These are phyloP conservation scores for Neonothopanus nambi DNA, from an alignment of 1,284 basidiomycete genomes.

Conservation along the genomic window DNA sequence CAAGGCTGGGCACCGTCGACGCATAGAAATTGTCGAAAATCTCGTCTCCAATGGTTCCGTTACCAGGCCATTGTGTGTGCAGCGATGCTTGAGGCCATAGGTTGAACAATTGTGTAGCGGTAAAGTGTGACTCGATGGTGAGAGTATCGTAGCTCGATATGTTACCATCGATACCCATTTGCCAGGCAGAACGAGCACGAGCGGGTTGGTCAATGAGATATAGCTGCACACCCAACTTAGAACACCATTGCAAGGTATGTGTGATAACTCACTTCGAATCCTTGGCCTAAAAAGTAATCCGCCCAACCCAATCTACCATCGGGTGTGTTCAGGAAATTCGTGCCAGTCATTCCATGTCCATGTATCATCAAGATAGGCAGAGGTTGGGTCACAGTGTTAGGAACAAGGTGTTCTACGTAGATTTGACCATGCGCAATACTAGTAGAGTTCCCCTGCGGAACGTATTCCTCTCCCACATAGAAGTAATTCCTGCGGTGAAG, in stretches of 20 bases:
- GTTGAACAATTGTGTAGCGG: slow-evolving; percentile 38
- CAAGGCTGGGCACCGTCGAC: slow-evolving; percentile 37
- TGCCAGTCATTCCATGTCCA: slow-evolving; percentile 38
- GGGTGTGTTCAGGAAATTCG: slow-evolving; percentile 36
- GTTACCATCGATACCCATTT: slow-evolving; percentile 39
- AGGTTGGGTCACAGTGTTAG: slow-evolving; percentile 27
- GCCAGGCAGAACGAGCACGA: slow-evolving; percentile 49
- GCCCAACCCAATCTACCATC: slow-evolving; percentile 38
- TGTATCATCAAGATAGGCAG: slow-evolving; percentile 25
- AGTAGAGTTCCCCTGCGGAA: slow-evolving; percentile 19
- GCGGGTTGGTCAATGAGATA: slow-evolving; percentile 54
- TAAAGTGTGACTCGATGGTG: slow-evolving; percentile 42
- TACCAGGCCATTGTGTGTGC: slow-evolving; percentile 55
- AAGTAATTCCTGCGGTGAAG: slow-evolving; percentile 34
- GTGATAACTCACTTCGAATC: slow-evolving; percentile 33
- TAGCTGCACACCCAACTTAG: slow-evolving; percentile 30
- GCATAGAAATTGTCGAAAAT: slow-evolving; percentile 46
- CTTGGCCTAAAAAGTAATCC: slow-evolving; percentile 34
- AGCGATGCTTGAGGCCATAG: slow-evolving; percentile 48
- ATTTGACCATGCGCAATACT: slow-evolving; percentile 31
- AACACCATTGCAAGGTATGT: background rate
- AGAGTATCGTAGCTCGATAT: slow-evolving; percentile 31
- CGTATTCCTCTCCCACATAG: slow-evolving; percentile 33
- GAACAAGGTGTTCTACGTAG: slow-evolving; percentile 36
- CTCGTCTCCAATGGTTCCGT: slow-evolving; percentile 44